phyloP scores from a whole-genome alignment of 306 rosid species.

The Mimosa bimucronata region DNA sequence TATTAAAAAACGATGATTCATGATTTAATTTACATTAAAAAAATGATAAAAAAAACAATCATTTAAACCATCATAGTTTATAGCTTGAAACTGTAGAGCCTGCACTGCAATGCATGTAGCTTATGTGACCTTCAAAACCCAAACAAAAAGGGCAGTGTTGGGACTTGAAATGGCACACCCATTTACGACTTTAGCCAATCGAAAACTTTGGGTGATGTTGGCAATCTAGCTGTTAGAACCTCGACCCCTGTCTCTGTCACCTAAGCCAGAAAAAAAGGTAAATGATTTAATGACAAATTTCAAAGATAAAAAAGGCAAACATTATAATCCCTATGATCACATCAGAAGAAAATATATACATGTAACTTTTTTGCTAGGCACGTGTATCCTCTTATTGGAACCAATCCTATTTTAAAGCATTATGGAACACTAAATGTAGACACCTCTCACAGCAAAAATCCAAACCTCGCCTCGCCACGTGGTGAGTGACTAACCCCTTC shows the following conservation, averaged over 20 bases:
- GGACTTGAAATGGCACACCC: constrained; percentile 16
- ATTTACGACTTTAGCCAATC: constrained; percentile 71
- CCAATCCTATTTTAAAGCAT: too few relatives aligned
- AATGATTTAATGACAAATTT: background rate
- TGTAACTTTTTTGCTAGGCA: too few relatives aligned
- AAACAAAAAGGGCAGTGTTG: background rate
- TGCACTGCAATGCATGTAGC: background rate
- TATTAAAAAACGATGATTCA: background rate
- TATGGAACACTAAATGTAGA: too few relatives aligned
- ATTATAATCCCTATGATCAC: background rate
- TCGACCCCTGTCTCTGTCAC: constrained; percentile 96
- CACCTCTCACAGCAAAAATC: too few relatives aligned
- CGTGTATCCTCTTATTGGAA: too few relatives aligned
- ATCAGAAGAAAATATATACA: background rate
- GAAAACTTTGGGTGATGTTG: constrained; percentile 75
- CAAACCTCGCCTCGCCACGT: too few relatives aligned
- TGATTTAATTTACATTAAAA: background rate
- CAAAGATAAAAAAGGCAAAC: background rate
- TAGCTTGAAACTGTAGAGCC: background rate
- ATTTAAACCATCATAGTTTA: background rate
- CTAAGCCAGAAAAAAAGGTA: constrained; percentile 36
- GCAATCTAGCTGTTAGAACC: constrained; percentile 81
- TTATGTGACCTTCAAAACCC: background rate
- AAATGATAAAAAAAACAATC: background rate
- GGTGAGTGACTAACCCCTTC: too few relatives aligned